Evolutionary conservation across 73 alveolate species (phyloP).

Genomic region (Loxodes magnus): DNA sequence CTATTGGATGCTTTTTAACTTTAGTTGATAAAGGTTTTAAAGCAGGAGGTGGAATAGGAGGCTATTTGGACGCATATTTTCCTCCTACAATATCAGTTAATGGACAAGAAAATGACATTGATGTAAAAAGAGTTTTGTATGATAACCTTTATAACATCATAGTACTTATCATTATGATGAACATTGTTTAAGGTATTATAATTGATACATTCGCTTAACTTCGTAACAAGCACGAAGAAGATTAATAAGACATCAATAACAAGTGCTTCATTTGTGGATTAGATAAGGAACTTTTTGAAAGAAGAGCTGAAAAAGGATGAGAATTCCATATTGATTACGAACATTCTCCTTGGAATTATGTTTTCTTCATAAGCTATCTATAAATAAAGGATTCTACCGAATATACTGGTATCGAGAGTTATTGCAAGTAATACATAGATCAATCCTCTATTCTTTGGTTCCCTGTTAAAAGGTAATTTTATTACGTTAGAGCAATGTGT

Average conservation of each 20-base stretch:
- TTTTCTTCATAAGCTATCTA: constrained; percentile 71
- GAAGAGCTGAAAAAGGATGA: constrained; percentile 55
- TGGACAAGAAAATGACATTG: not conserved
- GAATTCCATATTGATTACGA: constrained; percentile 64
- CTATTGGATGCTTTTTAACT: constrained; percentile 42
- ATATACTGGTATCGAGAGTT: constrained; percentile 88
- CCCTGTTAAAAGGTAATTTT: too few relatives aligned
- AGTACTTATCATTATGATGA: constrained; percentile 39
- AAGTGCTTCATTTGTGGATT: constrained; percentile 89
- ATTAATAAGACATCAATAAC: constrained; percentile 64
- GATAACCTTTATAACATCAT: constrained; percentile 31
- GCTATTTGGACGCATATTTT: constrained; percentile 23
- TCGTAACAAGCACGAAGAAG: constrained; percentile 74
- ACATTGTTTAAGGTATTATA: constrained; percentile 62
- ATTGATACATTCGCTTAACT: constrained; percentile 89
- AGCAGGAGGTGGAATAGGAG: constrained; percentile 69
- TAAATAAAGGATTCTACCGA: constrained; percentile 81
- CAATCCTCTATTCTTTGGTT: too few relatives aligned
- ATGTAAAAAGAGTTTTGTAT: constrained; percentile 25
- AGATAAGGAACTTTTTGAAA: constrained; percentile 77
- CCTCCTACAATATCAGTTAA: constrained; percentile 10
- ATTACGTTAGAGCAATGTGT: too few relatives aligned
- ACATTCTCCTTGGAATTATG: constrained; percentile 82
- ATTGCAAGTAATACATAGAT: too few relatives aligned
- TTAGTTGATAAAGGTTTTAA: constrained; percentile 62